Evolutionary conservation across 352 stramenopile species (phyloP).

Genomic region (Globisporangium megalacanthum): DNA sequence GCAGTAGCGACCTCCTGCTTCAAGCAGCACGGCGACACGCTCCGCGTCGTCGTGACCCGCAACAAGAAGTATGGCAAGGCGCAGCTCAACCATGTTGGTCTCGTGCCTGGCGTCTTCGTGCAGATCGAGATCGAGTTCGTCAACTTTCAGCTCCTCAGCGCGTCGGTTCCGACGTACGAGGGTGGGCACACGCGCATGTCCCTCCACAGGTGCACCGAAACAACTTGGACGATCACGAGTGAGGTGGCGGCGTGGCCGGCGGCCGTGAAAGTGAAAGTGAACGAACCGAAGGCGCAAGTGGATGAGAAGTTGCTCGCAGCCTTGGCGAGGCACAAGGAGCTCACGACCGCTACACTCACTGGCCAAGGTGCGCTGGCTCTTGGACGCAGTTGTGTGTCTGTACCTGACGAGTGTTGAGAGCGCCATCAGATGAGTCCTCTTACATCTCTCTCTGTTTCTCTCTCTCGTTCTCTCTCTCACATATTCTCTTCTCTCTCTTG

Average conservation of each 20-base stretch:
- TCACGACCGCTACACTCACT: slow-evolving; percentile 64
- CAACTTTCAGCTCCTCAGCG: slow-evolving; percentile 83
- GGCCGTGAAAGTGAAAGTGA: slow-evolving; percentile 32
- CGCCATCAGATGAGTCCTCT: too few relatives aligned
- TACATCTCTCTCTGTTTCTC: background rate
- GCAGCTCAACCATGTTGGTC: slow-evolving; percentile 65
- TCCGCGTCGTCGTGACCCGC: slow-evolving; percentile 78
- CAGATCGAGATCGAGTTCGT: slow-evolving; percentile 94
- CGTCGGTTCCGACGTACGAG: slow-evolving; percentile 92
- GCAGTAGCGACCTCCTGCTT: slow-evolving; percentile 53
- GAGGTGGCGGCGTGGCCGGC: slow-evolving; percentile 82
- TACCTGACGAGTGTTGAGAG: too few relatives aligned
- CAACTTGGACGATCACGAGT: slow-evolving; percentile 68
- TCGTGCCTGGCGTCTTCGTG: slow-evolving; percentile 92
- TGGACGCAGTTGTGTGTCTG: too few relatives aligned
- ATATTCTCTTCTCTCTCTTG: background rate
- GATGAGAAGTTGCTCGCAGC: slow-evolving; percentile 68
- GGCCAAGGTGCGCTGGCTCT: slow-evolving; percentile 36
- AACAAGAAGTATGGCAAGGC: slow-evolving; percentile 82
- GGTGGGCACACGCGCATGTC: slow-evolving; percentile 92
- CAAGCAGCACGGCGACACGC: slow-evolving; percentile 48
- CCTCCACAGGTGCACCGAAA: slow-evolving; percentile 90
- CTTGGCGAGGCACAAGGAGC: slow-evolving; percentile 82
- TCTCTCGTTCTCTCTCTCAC: background rate
- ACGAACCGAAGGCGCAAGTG: slow-evolving; percentile 28